Evolutionary conservation across 2,329 filamentous ascomycete species (phyloP).

Genomic region (Diaporthe capsici): DNA sequence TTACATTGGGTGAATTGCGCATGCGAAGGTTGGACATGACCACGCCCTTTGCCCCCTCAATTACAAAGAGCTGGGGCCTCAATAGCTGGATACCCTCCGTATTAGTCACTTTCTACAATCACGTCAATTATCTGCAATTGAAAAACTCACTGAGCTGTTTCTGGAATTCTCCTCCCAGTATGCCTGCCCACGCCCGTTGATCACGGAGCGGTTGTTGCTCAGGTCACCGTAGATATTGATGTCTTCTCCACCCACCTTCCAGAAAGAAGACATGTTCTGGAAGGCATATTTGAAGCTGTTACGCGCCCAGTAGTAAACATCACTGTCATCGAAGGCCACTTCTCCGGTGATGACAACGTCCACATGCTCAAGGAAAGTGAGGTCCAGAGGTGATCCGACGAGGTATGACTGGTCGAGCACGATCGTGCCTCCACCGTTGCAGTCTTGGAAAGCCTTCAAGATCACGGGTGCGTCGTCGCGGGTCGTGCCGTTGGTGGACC

Average conservation of each 20-base stretch:
- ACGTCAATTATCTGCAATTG: neutral
- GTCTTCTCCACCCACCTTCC: conserved; percentile 69
- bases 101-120: neutral
- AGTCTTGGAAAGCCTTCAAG: conserved; percentile 67
- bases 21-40: conserved; percentile 66
- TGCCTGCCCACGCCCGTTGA: conserved; percentile 73
- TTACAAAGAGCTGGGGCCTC: conserved; percentile 68
- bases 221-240: conserved; percentile 69
- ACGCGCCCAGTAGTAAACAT: conserved; percentile 68
- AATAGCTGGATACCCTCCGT: conserved; percentile 44
- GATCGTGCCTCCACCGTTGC: conserved; percentile 74
- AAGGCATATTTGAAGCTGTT: conserved; percentile 68
- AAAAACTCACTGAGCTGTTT: conserved; percentile 58
- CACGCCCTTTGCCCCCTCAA: conserved; percentile 64
- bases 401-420: conserved; percentile 68
- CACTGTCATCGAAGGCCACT: conserved; percentile 61
- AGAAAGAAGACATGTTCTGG: conserved; percentile 72
- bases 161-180: conserved; percentile 65
- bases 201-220: conserved; percentile 51
- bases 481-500: conserved; percentile 37
- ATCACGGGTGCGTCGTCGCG: conserved; percentile 58
- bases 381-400: conserved; percentile 68
- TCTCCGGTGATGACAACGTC: conserved; percentile 63
- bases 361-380: conserved; percentile 69
- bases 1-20: conserved; percentile 66